Evolutionary conservation across 768 basidiomycete species (phyloP), one percentile per base, ranked within the genome.

Genomic region (Tulasnella sp.): DNA sequence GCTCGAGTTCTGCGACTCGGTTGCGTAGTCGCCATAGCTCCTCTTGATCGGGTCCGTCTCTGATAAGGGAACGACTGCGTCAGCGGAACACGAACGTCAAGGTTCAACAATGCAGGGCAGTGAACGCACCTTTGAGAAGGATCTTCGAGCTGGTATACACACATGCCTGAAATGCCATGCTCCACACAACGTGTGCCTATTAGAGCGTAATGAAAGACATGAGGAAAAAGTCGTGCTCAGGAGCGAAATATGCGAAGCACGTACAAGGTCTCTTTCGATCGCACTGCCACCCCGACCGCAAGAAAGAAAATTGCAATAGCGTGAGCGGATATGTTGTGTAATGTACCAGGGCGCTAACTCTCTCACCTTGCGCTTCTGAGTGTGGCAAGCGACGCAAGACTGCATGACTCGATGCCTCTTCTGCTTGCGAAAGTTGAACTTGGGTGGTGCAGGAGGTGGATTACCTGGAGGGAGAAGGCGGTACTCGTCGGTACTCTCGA

Each of bases 401-500:
- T 92, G 87, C 1, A 90, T 92, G 49, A 91, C 92, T 68, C 92
- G 78, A 74, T 94, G 94, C 67, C 92, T 80, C 69, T 91, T 83
- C 66, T 90, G 78, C 70, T 86, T 91, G 72, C 87, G 66, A 57
- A 73, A 71, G 63, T 73, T 71, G 57, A 68, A 59, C 56, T 70
- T 68, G 50, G 34, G 34, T 38, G 5, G 34, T 38, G 34, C 63
- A 49, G 64, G 65, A 49, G 49, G 64, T 51, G 55, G 62, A 27
- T 58, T 62, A 25, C 60, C 61, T 51, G 50, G 60, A 7, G 63
- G 49, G 45, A 61, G 21, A 59, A 73, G 70, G 66, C 62, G 60
- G 62, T 7, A 48, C 70, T 74, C 63, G 63, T 77, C 78, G 78
- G 78, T 66, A 85, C 83, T 74, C 84, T 80, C 21, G 79, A 83